Base-by-base conservation (phyloP, 2,329 filamentous ascomycete genomes). In the Pseudocercospora fijiensis region DNA sequence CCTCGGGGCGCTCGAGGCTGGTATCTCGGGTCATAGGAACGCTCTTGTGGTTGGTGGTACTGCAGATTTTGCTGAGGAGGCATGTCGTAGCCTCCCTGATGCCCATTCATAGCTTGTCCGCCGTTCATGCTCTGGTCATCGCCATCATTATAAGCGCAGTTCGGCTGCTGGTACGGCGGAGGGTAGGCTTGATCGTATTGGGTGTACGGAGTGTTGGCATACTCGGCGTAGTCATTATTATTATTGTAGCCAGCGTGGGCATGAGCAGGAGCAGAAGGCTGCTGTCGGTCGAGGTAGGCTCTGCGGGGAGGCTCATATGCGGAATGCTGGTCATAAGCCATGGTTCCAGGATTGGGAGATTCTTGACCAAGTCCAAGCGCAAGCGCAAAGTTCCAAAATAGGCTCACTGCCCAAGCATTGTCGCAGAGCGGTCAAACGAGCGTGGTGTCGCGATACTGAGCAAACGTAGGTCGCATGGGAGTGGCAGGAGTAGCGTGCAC, bases 321-420 rank as follows among this genome's bases (percentile, higher is more conserved):
- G 47, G 69, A 55, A 30, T 66, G 55, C 58, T 69, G 68, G 55
- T 72, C 66, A 62, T 72, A 72, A 10, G 70, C 70, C 70, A 72
- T 72, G 59, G 37, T 62, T 53, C 49, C 18, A 18, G 22, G 30
- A 52, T 53, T 26, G 49, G 16, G 22, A 18, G 49, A 8, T 18
- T 41, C 13, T 52, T 52, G 49, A 20, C 24, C 20, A 49, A 49
- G 45, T 49, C 18, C 18, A 24, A 20, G 45, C 18, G 45, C 18
- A 24, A 20, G 45, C 18, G 45, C 45, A 49, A 20, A 20, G 43
- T n/a, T 47, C n/a, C 20, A 11, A 33, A 33, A n/a, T 18, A 49
- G 6, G 13, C 49, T 52, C 49, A 52, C 8, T 52, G 13, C 16
- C 10, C 20, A 52, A 24, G 49, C 49, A 26, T 52, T 26, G 49